Evolutionary conservation across 2,329 filamentous ascomycete species (phyloP).

Genomic region (Shiraia bambusicola): DNA sequence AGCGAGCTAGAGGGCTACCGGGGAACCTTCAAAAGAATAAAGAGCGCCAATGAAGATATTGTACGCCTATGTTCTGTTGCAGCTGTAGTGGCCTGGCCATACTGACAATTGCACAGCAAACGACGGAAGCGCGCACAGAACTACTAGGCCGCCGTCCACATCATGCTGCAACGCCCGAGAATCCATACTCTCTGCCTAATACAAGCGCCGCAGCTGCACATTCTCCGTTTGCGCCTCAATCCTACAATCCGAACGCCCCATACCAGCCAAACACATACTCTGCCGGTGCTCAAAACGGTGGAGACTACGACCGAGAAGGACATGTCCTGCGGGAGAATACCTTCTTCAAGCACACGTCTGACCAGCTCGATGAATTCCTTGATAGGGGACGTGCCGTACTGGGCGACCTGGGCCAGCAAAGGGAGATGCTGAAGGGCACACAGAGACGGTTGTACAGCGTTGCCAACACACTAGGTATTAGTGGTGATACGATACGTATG

Average conservation of each 20-base stretch:
- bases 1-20: conserved; percentile 79
- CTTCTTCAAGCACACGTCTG: conserved; percentile 80
- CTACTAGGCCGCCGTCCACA: conserved; percentile 84
- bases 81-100: not conserved
- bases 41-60: conserved; percentile 74
- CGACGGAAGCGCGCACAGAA: conserved; percentile 72
- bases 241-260: conserved; percentile 33
- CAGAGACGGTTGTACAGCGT: conserved; percentile 89
- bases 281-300: conserved; percentile 34
- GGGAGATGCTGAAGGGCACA: conserved; percentile 92
- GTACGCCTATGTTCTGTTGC: conserved; percentile 42
- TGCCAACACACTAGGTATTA: conserved; percentile 89
- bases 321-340: conserved; percentile 87
- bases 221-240: conserved; percentile 35
- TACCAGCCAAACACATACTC: conserved; percentile 48
- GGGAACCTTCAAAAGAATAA: conserved; percentile 73
- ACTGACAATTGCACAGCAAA: conserved; percentile 45
- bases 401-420: conserved; percentile 82
- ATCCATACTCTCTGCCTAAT: conserved; percentile 69
- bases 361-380: conserved; percentile 89
- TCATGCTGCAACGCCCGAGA: conserved; percentile 78
- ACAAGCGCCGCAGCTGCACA: conserved; percentile 20
- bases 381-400: conserved; percentile 88
- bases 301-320: conserved; percentile 69
- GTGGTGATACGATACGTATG: conserved; percentile 95